Evolutionary conservation across 148 eudicot genomes (phyloP), one percentile per base, ranked within the genome.

Genomic region (Silene uniflora): DNA sequence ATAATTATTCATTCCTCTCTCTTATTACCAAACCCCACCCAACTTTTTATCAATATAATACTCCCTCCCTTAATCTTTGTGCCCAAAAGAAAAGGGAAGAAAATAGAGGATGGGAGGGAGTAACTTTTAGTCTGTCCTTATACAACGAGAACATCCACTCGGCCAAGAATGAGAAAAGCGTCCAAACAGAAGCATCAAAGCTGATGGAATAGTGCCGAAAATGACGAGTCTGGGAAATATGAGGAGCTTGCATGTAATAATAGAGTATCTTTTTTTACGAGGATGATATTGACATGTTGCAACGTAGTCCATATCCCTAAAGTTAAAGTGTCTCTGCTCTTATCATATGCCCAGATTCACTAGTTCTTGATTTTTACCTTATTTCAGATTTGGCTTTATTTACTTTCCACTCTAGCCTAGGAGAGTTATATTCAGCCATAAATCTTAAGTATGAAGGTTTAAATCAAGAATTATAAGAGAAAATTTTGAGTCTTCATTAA

Each of bases 211-310:
- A 25, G 18, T 25, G 68, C 6, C 8, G 39, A 66, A 66, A 35
- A 35, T 8, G 69, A 66, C 65, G 4, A 61, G 14, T 21, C 13
- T 61, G 65, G 25, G 24, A 61, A 61, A 21, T 61, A 10, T 10
- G 69, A 65, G 44, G 46, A 14, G 46, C 11, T 65, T 65, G 69
- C 47, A 29, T 65, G 44, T 27, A 13, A n/a, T 14, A 3, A 7
- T 10, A n/a, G 3, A 6, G 21, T 18, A 18, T 27, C 44, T 29
- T 29, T 35, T 16, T 66, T 7, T 32, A 32, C 69, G 49, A 66
- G n/a, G 23, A 35, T 16, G 69, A 66, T 3, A 66, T 32, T 66
- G 69, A 66, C 69, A 66, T 32, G 69, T 65, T 65, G 46, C n/a
- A 66, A 29, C 46, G 12, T 66, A 66, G 47, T 66, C 47, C 69